A percentile compares a stretch with the other conserved stretches of the same genome.
Conservation (phyloP, 352 stramenopile species). For the Globisporangium parvum region DNA sequence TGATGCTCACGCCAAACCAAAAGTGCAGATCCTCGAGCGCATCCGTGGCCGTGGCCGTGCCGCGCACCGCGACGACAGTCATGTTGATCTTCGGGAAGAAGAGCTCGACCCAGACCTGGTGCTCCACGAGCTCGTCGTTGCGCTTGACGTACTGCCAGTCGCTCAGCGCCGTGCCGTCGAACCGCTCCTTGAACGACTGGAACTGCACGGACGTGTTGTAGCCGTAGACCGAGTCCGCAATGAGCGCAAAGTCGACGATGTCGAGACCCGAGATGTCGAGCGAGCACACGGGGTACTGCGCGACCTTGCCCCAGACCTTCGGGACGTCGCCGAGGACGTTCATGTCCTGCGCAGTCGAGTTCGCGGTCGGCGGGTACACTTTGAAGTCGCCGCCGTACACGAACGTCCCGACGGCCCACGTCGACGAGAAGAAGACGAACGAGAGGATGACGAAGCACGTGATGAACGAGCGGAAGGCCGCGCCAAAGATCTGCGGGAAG, state of each 20-base stretch:
- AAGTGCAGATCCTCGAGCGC: constrained; percentile 84
- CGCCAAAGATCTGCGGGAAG: constrained; percentile 79
- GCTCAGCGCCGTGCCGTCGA: constrained; percentile 66
- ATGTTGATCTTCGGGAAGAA: constrained; percentile 82
- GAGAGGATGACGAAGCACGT: constrained; percentile 78
- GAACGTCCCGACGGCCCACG: constrained; percentile 83
- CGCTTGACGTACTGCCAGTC: constrained; percentile 73
- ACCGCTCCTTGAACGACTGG: constrained; percentile 71
- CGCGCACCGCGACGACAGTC: constrained; percentile 78
- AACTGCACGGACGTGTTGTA: constrained; percentile 73
- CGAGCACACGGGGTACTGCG: constrained; percentile 76
- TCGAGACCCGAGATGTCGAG: constrained; percentile 51
- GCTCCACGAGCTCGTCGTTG: constrained; percentile 55
- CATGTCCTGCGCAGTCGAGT: constrained; percentile 6
- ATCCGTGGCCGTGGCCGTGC: constrained; percentile 76
- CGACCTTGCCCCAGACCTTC: constrained; percentile 41
- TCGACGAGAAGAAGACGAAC: constrained; percentile 86
- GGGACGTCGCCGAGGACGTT: constrained; percentile 24
- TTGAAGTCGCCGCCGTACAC: constrained; percentile 81
- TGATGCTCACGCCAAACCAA: constrained; percentile 85
- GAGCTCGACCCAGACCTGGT: constrained; percentile 83
- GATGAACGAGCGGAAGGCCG: constrained; percentile 84
- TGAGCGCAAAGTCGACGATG: constrained; percentile 84
- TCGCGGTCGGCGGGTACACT: constrained; percentile 45
- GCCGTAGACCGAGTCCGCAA: constrained; percentile 76